Percentiles rank a stretch among this genome's conserved stretches.
phyloP scores from a whole-genome alignment of 208 protist species.

The Leishmania gerbilli region DNA sequence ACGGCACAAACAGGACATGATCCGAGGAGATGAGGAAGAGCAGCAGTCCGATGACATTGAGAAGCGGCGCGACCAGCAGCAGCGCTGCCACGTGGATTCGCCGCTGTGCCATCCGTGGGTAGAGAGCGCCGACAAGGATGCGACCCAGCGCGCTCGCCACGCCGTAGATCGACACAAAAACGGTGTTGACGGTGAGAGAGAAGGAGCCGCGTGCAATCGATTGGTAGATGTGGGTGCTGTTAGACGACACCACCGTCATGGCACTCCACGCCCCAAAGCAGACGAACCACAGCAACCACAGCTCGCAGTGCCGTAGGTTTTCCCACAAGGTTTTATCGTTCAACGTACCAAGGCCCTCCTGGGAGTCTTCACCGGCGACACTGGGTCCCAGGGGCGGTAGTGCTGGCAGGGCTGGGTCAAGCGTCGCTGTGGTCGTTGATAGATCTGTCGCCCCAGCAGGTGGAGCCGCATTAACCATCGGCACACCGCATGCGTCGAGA shows the following conservation, averaged over 20 bases:
- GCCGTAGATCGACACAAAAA: conserved; percentile 81
- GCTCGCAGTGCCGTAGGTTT: conserved; percentile 60
- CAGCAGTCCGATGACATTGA: conserved; percentile 70
- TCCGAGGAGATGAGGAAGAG: conserved; percentile 50
- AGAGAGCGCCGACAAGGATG: conserved; percentile 55
- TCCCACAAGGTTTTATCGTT: conserved; percentile 50
- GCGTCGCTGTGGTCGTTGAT: background rate
- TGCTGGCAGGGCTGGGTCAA: background rate
- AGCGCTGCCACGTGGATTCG: conserved; percentile 44
- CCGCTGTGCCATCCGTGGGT: conserved; percentile 48
- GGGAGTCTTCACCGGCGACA: background rate
- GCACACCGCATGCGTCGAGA: background rate
- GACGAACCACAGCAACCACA: conserved; percentile 88
- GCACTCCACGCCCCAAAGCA: conserved; percentile 77
- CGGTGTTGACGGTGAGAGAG: conserved; percentile 68
- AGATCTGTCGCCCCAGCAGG: background rate
- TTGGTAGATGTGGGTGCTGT: conserved; percentile 83
- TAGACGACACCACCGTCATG: conserved; percentile 76
- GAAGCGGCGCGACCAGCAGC: conserved; percentile 51
- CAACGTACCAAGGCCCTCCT: conserved; percentile 7
- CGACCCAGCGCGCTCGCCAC: conserved; percentile 78
- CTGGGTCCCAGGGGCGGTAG: background rate
- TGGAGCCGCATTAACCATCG: background rate
- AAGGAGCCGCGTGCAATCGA: conserved; percentile 56
- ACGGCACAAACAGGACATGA: conserved; percentile 56